Evolutionary conservation across 768 basidiomycete species (phyloP), one percentile per base, ranked within the genome.

Genomic region (Russula ochroleuca): DNA sequence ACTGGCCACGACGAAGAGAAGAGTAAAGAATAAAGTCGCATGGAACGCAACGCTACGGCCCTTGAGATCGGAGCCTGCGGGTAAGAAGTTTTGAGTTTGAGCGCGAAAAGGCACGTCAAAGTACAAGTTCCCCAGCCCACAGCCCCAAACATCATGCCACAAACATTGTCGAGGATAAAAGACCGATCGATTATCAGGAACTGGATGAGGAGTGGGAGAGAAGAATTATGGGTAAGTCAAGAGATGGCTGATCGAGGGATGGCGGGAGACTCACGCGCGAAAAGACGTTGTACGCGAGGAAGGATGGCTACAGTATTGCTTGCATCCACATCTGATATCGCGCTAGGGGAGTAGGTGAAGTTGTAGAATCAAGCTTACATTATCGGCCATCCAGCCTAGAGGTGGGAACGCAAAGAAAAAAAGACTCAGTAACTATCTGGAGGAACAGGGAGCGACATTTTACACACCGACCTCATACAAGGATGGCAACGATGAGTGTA

Each of bases 81-180:
- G 21, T 17, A 13, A 23, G 19, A 15, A 57, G 55, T 31, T 38
- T 55, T 6, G 37, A 2, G 9, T n/a, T 52, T 51, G 13, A 56
- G 37, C n/a, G n/a, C n/a, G n/a, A n/a, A n/a, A 56, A 21, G 33
- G 37, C 43, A 35, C 38, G 9, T 3, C 8, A 11, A 76, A 84
- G 57, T 69, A 88, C 91, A 94, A 25, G 90, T 87, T 61, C 95
- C 95, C 94, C 95, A 94, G 5, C 88, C 90, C 10, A 94, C 76
- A 1, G 92, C 90, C 1, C 95, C 92, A 56, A 97, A 72, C 94
- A 98, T 97, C 96, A 98, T 98, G n/a, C 96, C 92, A 14, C 85
- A 71, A 94, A 94, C 83, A 92, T 94, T 5, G 89, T 86, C 4
- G 93, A 91, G 0, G 94, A 95, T 15, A 98, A 76, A 1, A 81